Base-by-base conservation (phyloP, 2,329 filamentous ascomycete species). In the Aspergillus quadricinctus region DNA sequence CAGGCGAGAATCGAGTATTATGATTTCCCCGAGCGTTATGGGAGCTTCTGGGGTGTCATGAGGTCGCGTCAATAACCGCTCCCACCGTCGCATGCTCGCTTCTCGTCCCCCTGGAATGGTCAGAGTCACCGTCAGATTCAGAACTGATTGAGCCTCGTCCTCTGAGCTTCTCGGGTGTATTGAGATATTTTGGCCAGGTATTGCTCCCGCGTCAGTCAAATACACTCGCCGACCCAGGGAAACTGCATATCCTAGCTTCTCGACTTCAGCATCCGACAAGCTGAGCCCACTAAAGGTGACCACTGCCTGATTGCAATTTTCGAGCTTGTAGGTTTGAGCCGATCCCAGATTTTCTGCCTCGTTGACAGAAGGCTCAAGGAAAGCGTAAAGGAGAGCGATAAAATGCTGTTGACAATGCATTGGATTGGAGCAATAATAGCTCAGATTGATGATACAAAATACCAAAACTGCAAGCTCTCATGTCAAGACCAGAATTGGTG, bases 401-500 rank as follows among this genome's bases (percentile, higher is more conserved):
- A 54, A 25, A 28, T 27, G 41, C 48, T 49, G 40, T 48, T 52
- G 53, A 28, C 21, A 49, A 51, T 56, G 31, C 54, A 56, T 54
- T 48, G 23, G 46, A 29, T 37, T 14, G 29, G 14, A 19, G 23
- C 7, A 40, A 31, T 25, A 21, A 25, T 27, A 9, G 28, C 28
- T 27, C 19, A 21, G 49, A 51, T 11, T 46, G 19, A 23, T 17
- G 10, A 46, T 46, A 27, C 43, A 46, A 23, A 7, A 10, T 25
- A 46, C 5, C 31, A 46, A 11, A 23, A 11, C 43, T 27, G 43
- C 43, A 23, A 11, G 5, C 11, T 27, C 4, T 14, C 11, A 46
- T 46, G 14, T 23, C 43, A 23, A 17, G 23, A 5, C 9, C 10
- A 7, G 6, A 7, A 14, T 9, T 5, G 43, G 25, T 23, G 5